These are phyloP conservation scores for Chaetomium sp. DNA, from an alignment of 2,329 filamentous ascomycete species.

Conservation along the genomic window DNA sequence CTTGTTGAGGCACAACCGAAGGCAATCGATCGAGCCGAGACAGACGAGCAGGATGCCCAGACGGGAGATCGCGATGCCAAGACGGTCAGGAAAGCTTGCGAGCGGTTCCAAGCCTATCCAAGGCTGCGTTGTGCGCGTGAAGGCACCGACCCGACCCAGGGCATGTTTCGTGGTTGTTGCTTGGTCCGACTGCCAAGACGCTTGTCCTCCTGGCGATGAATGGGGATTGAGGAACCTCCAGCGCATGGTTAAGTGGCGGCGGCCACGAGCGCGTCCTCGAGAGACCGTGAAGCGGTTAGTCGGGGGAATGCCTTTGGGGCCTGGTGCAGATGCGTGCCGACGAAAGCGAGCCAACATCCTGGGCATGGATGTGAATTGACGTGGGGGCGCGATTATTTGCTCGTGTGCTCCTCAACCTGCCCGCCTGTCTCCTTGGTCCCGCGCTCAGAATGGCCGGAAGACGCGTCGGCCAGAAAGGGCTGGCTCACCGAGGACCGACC, in stretches of 20 bases:
- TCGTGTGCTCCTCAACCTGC: slow-evolving; percentile 6
- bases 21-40: slow-evolving; percentile 19
- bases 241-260: not conserved
- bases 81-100: slow-evolving; percentile 26
- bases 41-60: slow-evolving; percentile 31
- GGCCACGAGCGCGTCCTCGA: not conserved
- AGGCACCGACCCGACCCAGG: slow-evolving; percentile 8
- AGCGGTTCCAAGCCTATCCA: slow-evolving; percentile 12
- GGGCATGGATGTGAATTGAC: slow-evolving; percentile 10
- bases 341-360: slow-evolving; percentile 24
- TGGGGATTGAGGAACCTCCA: not conserved
- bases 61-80: slow-evolving; percentile 37
- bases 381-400: slow-evolving; percentile 22
- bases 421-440: not conserved
- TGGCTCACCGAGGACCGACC: not conserved
- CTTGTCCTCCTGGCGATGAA: not conserved
- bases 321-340: slow-evolving; percentile 25
- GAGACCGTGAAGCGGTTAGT: not conserved
- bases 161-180: slow-evolving; percentile 8
- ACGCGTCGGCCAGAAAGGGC: not conserved
- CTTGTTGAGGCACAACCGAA: slow-evolving; percentile 10
- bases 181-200: slow-evolving; percentile 16
- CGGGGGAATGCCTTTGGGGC: slow-evolving; percentile 12
- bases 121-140: slow-evolving; percentile 15
- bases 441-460: not conserved